phyloP scores from a whole-genome alignment of 176 grass and related monocot genomes.

The Leersia perrieri region DNA sequence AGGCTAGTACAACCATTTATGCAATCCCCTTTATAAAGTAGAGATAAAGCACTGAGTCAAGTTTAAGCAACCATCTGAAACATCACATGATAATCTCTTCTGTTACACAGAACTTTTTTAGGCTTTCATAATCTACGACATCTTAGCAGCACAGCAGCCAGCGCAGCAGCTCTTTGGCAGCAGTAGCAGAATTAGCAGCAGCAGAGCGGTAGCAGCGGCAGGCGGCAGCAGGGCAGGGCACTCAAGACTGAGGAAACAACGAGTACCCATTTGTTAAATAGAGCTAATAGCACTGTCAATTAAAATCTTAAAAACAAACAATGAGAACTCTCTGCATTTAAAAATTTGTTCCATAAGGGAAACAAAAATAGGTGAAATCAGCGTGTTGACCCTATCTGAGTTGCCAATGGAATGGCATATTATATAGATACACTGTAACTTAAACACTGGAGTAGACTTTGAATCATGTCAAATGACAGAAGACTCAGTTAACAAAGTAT shows the following conservation, averaged over 20 bases:
- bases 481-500: slow-evolving; percentile 1
- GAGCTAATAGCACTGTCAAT: slow-evolving; percentile 30
- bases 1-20: slow-evolving; percentile 1
- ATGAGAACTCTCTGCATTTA: neutral
- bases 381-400: neutral
- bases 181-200: slow-evolving; percentile 45
- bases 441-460: slow-evolving; percentile 11
- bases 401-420: neutral
- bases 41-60: neutral
- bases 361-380: neutral
- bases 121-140: slow-evolving; percentile 39
- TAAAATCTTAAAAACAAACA: slow-evolving; percentile 17
- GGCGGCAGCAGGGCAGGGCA: slow-evolving; percentile 27
- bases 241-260: slow-evolving; percentile 59
- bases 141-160: slow-evolving; percentile 47
- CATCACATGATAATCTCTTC: slow-evolving; percentile 20
- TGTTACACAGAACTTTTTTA: slow-evolving; percentile 20
- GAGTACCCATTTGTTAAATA: slow-evolving; percentile 47
- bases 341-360: slow-evolving; percentile 8
- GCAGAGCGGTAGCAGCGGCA: slow-evolving; percentile 36
- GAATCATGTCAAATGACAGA: slow-evolving; percentile 4
- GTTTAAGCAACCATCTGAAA: slow-evolving; percentile 10
- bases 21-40: neutral
- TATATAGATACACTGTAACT: neutral
- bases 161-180: slow-evolving; percentile 56